Evolutionary conservation across 768 basidiomycete species (phyloP).

Genomic region (Auricularia sp.): DNA sequence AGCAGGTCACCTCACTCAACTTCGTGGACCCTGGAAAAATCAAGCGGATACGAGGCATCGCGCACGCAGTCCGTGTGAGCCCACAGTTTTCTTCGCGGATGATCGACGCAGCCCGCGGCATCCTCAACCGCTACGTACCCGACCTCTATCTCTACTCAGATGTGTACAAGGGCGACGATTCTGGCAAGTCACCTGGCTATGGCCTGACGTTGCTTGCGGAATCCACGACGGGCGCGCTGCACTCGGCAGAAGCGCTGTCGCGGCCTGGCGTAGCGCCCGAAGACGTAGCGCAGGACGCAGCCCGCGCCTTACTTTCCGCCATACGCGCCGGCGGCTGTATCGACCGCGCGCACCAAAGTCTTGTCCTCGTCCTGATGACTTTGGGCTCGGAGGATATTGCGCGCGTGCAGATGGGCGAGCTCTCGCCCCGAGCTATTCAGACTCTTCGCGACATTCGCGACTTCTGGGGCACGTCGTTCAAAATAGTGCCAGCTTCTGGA

Average conservation of each 20-base stretch:
- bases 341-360: constrained; percentile 77
- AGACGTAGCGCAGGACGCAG: constrained; percentile 78
- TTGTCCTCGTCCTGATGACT: constrained; percentile 84
- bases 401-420: constrained; percentile 74
- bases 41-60: constrained; percentile 88
- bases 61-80: constrained; percentile 95
- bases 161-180: constrained; percentile 94
- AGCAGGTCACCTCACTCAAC: constrained; percentile 84
- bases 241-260: constrained; percentile 80
- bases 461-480: constrained; percentile 90
- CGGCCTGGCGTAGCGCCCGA: constrained; percentile 80
- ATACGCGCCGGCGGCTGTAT: constrained; percentile 80
- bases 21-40: constrained; percentile 88
- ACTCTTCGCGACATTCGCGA: constrained; percentile 73
- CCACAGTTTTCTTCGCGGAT: constrained; percentile 97
- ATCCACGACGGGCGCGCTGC: constrained; percentile 81
- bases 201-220: constrained; percentile 85
- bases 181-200: constrained; percentile 98
- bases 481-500: constrained; percentile 43
- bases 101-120: constrained; percentile 87
- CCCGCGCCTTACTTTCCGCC: constrained; percentile 68
- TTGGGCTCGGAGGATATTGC: constrained; percentile 97
- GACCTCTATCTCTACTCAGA: constrained; percentile 98
- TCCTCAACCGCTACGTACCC: constrained; percentile 92
- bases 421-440: constrained; percentile 79